Base-by-base conservation (phyloP, 2,329 filamentous ascomycete genomes). In the Fusarium miscanthi region DNA sequence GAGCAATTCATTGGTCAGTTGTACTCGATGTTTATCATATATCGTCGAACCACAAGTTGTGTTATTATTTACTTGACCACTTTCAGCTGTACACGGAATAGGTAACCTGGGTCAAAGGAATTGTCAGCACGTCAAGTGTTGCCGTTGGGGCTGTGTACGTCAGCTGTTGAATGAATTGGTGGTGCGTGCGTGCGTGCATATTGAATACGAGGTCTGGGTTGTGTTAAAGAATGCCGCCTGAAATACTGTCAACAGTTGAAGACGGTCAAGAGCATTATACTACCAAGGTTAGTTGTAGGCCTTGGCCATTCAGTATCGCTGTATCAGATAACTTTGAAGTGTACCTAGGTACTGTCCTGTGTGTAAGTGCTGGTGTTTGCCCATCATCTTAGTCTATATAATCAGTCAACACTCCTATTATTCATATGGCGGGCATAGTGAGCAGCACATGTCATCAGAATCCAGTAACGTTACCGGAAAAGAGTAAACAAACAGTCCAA, bases 131-230 rank as follows among this genome's bases (percentile, higher is more conserved):
- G 30, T 19, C 17, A 17, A 59, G 17, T 53, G 40, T 59, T 23
- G 33, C 9, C 38, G 56, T 31, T 53, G 57, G 38, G 48, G 49
- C 38, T 57, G 38, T 33, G 38, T 43, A 43, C 53, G 60, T 63
- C 57, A 69, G 66, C 49, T 69, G 49, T 30, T 59, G 27, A 37
- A 64, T 51, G 23, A 25, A 25, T 25, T 25, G 23, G 23, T 25
- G 23, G 25, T 49, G 63, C 35, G 31, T 52, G 49, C 51, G 31
- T 52, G 49, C 51, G 17, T 69, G 49, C 57, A 59, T 51, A 42
- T 41, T 23, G 37, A 56, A 70, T 70, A 70, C 66, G 66, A 70
- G 66, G 43, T 66, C 63, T 27, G 6, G 38, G 59, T 27, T 25
- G 30, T 37, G n/a, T 10, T 33, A 31, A 64, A 49, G 41, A 63